These are phyloP conservation scores for Solanum bulbocastanum DNA, from an alignment of 257 asterid species.

Conservation along the genomic window DNA sequence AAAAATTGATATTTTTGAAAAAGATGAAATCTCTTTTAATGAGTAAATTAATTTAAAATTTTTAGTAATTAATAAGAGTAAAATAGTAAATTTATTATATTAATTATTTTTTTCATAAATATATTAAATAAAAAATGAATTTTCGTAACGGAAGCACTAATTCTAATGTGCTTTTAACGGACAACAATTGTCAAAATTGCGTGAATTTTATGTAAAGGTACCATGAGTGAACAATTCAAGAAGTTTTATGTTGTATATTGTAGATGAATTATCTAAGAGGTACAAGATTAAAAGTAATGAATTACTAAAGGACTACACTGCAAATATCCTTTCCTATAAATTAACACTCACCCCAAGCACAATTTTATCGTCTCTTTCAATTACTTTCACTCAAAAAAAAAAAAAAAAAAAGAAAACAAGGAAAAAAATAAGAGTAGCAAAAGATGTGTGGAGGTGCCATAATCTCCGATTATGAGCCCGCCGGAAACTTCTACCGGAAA, in stretches of 20 bases:
- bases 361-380: not conserved
- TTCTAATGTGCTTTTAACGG: not conserved
- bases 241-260: not conserved
- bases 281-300: not conserved
- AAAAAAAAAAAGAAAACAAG: not conserved
- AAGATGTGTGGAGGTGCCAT: conserved; percentile 86
- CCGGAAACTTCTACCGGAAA: conserved; percentile 34
- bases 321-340: not conserved
- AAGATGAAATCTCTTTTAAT: too few species aligned
- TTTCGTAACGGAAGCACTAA: not conserved
- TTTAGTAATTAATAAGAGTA: fast-evolving
- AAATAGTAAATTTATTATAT: too few species aligned
- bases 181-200: not conserved
- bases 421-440: not conserved
- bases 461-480: conserved; percentile 51
- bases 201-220: not conserved
- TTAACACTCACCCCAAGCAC: not conserved
- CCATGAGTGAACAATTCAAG: not conserved
- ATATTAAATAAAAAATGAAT: not conserved
- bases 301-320: not conserved
- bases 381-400: not conserved
- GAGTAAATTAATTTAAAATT: too few species aligned
- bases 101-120: too few species aligned
- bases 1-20: fast-evolving
- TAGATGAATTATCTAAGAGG: not conserved